Conservation (phyloP, 345 rosid species). For the Rhizophora apiculata region DNA sequence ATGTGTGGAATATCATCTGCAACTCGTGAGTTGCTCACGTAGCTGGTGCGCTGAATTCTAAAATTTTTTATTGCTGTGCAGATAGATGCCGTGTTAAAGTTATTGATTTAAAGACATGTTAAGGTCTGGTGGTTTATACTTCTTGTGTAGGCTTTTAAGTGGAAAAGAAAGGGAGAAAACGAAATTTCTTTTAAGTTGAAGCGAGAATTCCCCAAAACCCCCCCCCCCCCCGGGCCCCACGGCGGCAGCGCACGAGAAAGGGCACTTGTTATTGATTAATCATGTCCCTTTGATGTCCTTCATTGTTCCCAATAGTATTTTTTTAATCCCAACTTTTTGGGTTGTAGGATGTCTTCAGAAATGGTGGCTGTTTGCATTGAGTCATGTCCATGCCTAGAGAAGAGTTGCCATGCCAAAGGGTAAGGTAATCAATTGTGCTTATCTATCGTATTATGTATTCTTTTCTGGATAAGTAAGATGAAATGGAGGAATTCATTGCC, state of each 20-base stretch:
- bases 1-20: constrained; percentile 35
- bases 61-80: not conserved
- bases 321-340: not conserved
- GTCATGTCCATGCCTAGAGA: constrained; percentile 33
- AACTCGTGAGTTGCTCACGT: constrained; percentile 24
- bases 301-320: not conserved
- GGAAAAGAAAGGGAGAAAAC: not conserved
- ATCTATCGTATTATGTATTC: not conserved
- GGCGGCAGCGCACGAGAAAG: too few species aligned
- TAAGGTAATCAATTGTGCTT: constrained; percentile 7
- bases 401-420: constrained; percentile 37
- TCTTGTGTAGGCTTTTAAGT: not conserved
- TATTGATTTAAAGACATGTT: not conserved
- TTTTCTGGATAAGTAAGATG: not conserved
- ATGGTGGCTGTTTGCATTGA: constrained; percentile 38
- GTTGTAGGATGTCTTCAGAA: constrained; percentile 30
- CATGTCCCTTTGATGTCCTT: not conserved
- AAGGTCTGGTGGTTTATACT: too few species aligned
- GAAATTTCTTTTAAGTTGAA: not conserved
- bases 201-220: not conserved
- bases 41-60: too few species aligned
- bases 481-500: not conserved
- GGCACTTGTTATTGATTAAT: too few species aligned
- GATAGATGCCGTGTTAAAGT: not conserved
- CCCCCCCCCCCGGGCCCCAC: too few species aligned